A percentile compares a stretch with the other conserved stretches of the same genome.
Conservation (phyloP, 306 rosid genomes). For the Gleditsia sinensis region DNA sequence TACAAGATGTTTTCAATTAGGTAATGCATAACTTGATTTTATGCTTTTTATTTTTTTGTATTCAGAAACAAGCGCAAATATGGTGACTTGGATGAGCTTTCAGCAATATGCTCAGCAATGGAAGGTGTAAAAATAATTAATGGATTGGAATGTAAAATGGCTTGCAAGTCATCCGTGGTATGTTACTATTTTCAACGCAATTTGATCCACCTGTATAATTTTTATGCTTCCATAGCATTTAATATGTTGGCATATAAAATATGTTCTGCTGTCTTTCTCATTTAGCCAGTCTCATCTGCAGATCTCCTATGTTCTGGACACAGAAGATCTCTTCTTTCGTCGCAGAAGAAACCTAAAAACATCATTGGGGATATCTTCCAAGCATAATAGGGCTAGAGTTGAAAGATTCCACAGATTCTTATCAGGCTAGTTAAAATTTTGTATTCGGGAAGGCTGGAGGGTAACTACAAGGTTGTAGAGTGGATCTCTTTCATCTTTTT, state of each 20-base stretch:
- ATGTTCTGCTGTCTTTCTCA: slow-evolving; percentile 1
- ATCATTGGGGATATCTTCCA: slow-evolving; percentile 29
- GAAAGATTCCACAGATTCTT: slow-evolving; percentile 70
- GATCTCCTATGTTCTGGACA: slow-evolving; percentile 77
- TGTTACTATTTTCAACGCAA: slow-evolving; percentile 28
- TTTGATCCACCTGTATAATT: background rate
- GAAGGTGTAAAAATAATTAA: slow-evolving; percentile 72
- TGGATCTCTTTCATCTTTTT: slow-evolving; percentile 15
- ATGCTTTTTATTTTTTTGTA: slow-evolving; percentile 22
- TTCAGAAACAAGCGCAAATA: slow-evolving; percentile 69
- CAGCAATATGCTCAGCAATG: slow-evolving; percentile 62
- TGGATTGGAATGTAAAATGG: slow-evolving; percentile 87
- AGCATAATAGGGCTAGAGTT: slow-evolving; percentile 42
- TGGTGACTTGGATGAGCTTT: slow-evolving; percentile 62
- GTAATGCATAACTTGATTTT: slow-evolving; percentile 18
- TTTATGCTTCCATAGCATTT: background rate
- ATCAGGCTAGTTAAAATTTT: slow-evolving; percentile 18
- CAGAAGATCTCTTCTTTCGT: slow-evolving; percentile 81
- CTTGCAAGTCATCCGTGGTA: slow-evolving; percentile 88
- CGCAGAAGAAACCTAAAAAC: slow-evolving; percentile 46
- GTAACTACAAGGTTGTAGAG: slow-evolving; percentile 20
- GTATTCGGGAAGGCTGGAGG: slow-evolving; percentile 1
- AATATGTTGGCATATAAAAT: background rate
- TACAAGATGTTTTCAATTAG: slow-evolving; percentile 5
- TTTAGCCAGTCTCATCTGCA: slow-evolving; percentile 45